Conservation (phyloP, 495 filamentous ascomycete species). For the Daldinia decipiens region DNA sequence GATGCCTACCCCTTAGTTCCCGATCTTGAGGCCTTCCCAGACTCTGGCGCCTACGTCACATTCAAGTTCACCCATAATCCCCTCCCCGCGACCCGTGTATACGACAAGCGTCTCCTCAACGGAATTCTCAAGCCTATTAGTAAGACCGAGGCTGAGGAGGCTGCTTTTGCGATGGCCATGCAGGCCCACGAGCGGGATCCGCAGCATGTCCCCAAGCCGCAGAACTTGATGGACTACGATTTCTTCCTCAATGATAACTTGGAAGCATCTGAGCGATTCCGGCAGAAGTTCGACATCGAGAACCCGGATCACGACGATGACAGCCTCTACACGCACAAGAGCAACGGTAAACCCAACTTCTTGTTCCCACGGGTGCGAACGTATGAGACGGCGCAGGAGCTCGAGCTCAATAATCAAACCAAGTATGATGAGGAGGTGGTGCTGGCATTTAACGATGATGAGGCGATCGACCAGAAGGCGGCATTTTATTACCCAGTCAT, state of each 20-base stretch:
- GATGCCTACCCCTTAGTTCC: conserved; percentile 85
- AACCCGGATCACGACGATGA: conserved; percentile 75
- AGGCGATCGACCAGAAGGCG: conserved; percentile 64
- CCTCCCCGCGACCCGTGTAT: conserved; percentile 63
- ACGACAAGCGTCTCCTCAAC: conserved; percentile 84
- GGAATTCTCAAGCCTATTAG: conserved; percentile 77
- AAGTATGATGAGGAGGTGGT: conserved; percentile 68
- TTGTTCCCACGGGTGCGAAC: conserved; percentile 79
- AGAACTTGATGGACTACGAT: conserved; percentile 78
- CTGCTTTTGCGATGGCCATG: conserved; percentile 59
- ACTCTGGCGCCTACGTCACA: conserved; percentile 84
- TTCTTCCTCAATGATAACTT: conserved; percentile 75
- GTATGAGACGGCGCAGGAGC: conserved; percentile 81
- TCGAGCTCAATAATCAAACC: conserved; percentile 70
- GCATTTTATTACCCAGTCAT: conserved; percentile 93
- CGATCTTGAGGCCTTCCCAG: conserved; percentile 88
- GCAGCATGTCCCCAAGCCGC: conserved; percentile 66
- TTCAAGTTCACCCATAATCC: conserved; percentile 91
- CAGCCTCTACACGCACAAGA: conserved; percentile 68
- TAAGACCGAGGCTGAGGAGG: conserved; percentile 61
- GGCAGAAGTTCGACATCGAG: conserved; percentile 74
- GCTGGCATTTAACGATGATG: conserved; percentile 59
- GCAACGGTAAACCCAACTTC: conserved; percentile 64
- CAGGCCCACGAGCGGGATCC: conserved; percentile 73
- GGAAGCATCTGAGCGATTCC: conserved; percentile 68